Base-by-base conservation (phyloP, 2,329 filamentous ascomycete species). In the Teratosphaeria destructans region DNA sequence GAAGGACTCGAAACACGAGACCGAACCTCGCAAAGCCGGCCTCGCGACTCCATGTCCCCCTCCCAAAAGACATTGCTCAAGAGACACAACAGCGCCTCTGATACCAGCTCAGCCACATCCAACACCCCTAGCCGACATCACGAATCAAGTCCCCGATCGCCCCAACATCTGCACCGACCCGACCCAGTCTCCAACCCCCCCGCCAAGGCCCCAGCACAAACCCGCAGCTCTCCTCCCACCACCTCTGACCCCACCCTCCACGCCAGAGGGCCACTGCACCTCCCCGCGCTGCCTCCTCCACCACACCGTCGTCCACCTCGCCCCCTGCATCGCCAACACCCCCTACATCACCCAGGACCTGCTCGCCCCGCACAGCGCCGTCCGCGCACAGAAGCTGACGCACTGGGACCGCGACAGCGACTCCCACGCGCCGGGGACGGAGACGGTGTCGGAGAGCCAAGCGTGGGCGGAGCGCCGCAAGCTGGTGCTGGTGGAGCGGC, bases 341-440 rank as follows among this genome's bases (percentile, higher is more conserved):
- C 69, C 65, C 5, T 71, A 71, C 58, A 63, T 72, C 49, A 62
- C 62, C 11, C 61, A 71, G 19, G 62, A 68, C 57, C 66, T 72
- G 10, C 61, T 72, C 6, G 34, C 58, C 10, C 27, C 34, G 7
- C 70, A 73, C 61, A 53, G 61, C 43, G 34, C 26, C 26, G 47
- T 61, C 19, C 27, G 64, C 26, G 52, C 57, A 6, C 47, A 59
- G 1, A 49, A 54, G 10, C 57, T 72, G 7, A n/a, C 19, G 0
- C 61, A 72, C 56, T 73, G 70, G 71, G 63, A 70, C 23, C 68
- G 71, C 27, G 65, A 70, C 39, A 66, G 63, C 32, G 67, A 66
- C 62, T 59, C 63, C 8, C 61, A 68, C 52, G 43, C 61, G 3
- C 56, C 56, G 6, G 52, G 60, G 6, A 61, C 63, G 2, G 60